Evolutionary conservation across 75 land plant genomes (phyloP).

Genomic region (Gnetum montanum): DNA sequence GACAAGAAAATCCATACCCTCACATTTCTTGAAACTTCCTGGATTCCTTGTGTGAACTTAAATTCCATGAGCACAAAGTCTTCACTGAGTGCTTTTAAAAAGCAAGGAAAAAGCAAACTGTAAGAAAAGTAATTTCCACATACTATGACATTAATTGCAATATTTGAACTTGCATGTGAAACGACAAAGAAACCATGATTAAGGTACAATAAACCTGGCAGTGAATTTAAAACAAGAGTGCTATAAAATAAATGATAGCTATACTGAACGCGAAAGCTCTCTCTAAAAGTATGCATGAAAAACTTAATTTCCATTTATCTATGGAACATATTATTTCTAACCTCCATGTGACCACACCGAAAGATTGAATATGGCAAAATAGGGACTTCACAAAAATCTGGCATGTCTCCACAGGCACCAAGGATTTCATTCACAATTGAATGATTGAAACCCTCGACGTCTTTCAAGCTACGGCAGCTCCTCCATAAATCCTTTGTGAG

Average conservation of each 20-base stretch:
- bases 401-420: slow-evolving; percentile 77
- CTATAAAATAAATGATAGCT: background rate
- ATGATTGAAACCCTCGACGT: slow-evolving; percentile 87
- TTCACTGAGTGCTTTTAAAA: slow-evolving; percentile 59
- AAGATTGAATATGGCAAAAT: slow-evolving; percentile 63
- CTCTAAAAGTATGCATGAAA: too few species aligned
- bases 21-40: slow-evolving; percentile 36
- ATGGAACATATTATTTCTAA: slow-evolving; percentile 4
- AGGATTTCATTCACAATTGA: slow-evolving; percentile 47
- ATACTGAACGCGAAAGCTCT: too few species aligned
- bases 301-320: background rate
- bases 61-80: slow-evolving; percentile 57
- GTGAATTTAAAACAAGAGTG: background rate
- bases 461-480: slow-evolving; percentile 51
- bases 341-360: slow-evolving; percentile 83
- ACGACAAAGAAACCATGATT: background rate
- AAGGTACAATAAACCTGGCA: background rate
- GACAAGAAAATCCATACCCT: slow-evolving; percentile 41
- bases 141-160: background rate
- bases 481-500: slow-evolving; percentile 85
- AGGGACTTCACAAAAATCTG: slow-evolving; percentile 31
- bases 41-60: slow-evolving; percentile 48
- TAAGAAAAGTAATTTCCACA: background rate
- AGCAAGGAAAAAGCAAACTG: background rate
- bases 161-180: background rate